A percentile compares a stretch with the other conserved stretches of the same genome.
phyloP scores from a whole-genome alignment of 2,329 filamentous ascomycete genomes.

The Penicillium sp. region DNA sequence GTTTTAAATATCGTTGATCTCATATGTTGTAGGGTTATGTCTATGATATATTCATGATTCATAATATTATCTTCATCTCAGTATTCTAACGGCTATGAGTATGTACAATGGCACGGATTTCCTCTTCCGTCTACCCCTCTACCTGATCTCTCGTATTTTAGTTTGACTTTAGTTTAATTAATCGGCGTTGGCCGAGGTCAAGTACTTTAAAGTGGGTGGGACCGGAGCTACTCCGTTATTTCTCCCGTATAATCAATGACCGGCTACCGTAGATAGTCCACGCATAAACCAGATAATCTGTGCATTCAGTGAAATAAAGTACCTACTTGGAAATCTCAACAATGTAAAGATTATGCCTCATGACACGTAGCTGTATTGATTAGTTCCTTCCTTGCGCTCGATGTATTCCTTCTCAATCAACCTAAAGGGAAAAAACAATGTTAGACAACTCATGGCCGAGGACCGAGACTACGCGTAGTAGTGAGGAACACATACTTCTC shows the following conservation, averaged over 20 bases:
- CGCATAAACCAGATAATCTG: not conserved
- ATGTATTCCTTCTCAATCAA: constrained; percentile 93
- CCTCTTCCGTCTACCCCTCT: not conserved
- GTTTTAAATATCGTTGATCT: not conserved
- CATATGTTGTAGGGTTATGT: not conserved
- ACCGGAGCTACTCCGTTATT: constrained; percentile 1
- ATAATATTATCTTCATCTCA: not conserved
- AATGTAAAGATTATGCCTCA: constrained; percentile 34
- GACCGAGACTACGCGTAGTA: not conserved
- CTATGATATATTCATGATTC: not conserved
- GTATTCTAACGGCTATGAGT: not conserved
- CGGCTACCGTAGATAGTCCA: too few relatives aligned
- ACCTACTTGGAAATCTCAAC: constrained; percentile 3
- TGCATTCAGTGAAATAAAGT: not conserved
- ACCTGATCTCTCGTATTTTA: not conserved
- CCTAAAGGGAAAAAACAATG: constrained; percentile 43
- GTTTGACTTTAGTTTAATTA: not conserved
- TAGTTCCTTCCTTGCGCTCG: constrained; percentile 66
- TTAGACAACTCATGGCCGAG: not conserved
- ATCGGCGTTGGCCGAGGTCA: constrained; percentile 2
- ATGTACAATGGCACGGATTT: not conserved
- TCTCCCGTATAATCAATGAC: too few relatives aligned
- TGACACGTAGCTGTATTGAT: constrained; percentile 68
- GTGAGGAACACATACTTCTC: constrained; percentile 65
- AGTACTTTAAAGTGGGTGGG: not conserved